Evolutionary conservation across 1,139 yeast genomes (phyloP).

Genomic region (Kodamaea arcana): DNA sequence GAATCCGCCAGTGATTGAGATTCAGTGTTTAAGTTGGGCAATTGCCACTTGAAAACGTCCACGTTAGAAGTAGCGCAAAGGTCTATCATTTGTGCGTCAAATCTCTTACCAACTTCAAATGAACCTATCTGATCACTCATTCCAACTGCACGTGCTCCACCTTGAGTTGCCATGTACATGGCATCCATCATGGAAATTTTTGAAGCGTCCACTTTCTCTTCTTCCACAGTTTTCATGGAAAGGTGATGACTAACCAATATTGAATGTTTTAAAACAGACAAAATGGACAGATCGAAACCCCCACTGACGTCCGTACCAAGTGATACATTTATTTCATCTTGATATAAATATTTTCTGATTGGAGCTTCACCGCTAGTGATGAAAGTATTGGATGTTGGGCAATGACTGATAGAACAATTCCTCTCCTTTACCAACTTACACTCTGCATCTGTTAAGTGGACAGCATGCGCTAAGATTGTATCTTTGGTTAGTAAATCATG

Average conservation of each 20-base stretch:
- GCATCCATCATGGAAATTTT: constrained; percentile 69
- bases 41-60: constrained; percentile 75
- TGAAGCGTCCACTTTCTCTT: constrained; percentile 20
- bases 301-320: constrained; percentile 94
- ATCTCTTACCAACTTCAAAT: constrained; percentile 70
- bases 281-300: constrained; percentile 78
- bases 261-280: constrained; percentile 74
- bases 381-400: constrained; percentile 89
- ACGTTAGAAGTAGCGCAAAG: constrained; percentile 52
- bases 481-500: constrained; percentile 55
- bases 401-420: constrained; percentile 78
- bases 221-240: constrained; percentile 42
- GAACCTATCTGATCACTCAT: constrained; percentile 59
- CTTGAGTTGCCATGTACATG: constrained; percentile 76
- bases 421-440: constrained; percentile 49
- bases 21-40: constrained; percentile 14
- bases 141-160: constrained; percentile 81
- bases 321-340: constrained; percentile 68
- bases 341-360: constrained; percentile 58
- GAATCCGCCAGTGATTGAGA: constrained; percentile 2
- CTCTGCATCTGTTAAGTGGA: constrained; percentile 69
- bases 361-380: constrained; percentile 91
- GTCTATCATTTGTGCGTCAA: constrained; percentile 81
- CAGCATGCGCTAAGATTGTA: constrained; percentile 87
- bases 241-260: constrained; percentile 80